Evolutionary conservation across 2,329 filamentous ascomycete genomes (phyloP), one percentile per base, ranked within the genome.

Genomic region (Ceratocystis diversiconidia): DNA sequence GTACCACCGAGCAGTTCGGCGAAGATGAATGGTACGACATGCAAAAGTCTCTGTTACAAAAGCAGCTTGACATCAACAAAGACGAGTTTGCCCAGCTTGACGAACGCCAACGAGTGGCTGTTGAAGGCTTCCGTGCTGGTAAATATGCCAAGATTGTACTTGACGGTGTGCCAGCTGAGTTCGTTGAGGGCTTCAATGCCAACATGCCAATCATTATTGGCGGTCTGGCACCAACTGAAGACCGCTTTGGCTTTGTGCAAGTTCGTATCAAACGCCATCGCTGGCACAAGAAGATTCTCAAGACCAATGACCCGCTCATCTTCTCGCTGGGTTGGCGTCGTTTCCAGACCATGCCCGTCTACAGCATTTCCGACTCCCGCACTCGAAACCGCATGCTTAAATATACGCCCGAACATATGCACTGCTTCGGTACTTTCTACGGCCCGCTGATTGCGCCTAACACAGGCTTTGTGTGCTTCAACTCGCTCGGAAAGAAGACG

Each of bases 211-310:
- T 99, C 67, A 84, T 99, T 63, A 82, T 97, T 41, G 94, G 94
- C 63, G 95, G 94, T n/a, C 80, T 99, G 48, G 88, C 90, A 10
- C 83, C 94, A 6, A 96, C 92, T 0, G 94, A 99, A 75, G 92
- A 97, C 74, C 86, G 95, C 62, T 96, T 96, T 74, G 95, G 94
- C 7, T 97, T 89, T 73, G 87, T 97, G 7, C 94, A 99, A 75
- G 87, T 96, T 66, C 86, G 95, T 62, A 95, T 99, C 79, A 99
- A 99, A 82, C 84, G 91, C 64, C 94, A 99, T 75, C 83, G 94
- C 70, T 99, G 95, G 95, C 94, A 99, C 79, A 96, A 96, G 83
- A 95, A 94, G 79, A 97, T 97, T 70, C 81, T 99, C 70, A 99
- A 99, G 79, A 97, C 91, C 43, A 96, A 95, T 73, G 94, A 99